Base-by-base conservation (phyloP, 179 eudicot species). In the Heliamphora pulchella region DNA sequence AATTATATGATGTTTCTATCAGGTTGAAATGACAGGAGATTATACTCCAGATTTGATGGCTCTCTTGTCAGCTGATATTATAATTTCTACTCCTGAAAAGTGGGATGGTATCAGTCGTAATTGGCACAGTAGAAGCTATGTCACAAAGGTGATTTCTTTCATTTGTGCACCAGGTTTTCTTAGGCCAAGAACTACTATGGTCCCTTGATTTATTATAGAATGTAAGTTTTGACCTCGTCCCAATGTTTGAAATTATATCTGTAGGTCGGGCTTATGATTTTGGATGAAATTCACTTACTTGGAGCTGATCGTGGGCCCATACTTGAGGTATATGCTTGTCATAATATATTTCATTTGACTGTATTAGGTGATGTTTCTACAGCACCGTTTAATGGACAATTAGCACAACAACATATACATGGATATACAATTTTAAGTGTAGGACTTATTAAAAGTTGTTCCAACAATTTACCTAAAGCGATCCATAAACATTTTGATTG, bases 51-150 rank as follows among this genome's bases (percentile, higher is more conserved):
- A 96, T 87, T 72, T 96, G 83, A 83, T 85, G 88, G 98, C 99
- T 78, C 93, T 96, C 82, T 77, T 91, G 78, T 91, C 98, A 76
- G 98, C 99, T 13, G 99, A 96, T 85, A 96, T 96, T 77, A 96
- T 96, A 71, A 96, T 96, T 79, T 92, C 98, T 64, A 96, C 99
- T 81, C 99, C 99, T 83, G 99, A 96, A 82, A 96, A 96, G 82
- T 96, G 99, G 99, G 99, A 96, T 89, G 99, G 99, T 68, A 96
- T 96, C 78, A 96, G 99, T 87, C 98, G 99, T 84, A 94, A 96
- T 83, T 96, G 99, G 99, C 98, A 96, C 76, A 85, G 86, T 76
- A 91, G 99, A 83, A 88, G 97, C 82, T 96, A 96, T 85, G 99
- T 96, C 44, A 92, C 90, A 85, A 96, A 96, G 98, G 98, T 94